These are phyloP conservation scores for Adenanthera pavonina DNA, from an alignment of 306 rosid genomes.

Conservation along the genomic window DNA sequence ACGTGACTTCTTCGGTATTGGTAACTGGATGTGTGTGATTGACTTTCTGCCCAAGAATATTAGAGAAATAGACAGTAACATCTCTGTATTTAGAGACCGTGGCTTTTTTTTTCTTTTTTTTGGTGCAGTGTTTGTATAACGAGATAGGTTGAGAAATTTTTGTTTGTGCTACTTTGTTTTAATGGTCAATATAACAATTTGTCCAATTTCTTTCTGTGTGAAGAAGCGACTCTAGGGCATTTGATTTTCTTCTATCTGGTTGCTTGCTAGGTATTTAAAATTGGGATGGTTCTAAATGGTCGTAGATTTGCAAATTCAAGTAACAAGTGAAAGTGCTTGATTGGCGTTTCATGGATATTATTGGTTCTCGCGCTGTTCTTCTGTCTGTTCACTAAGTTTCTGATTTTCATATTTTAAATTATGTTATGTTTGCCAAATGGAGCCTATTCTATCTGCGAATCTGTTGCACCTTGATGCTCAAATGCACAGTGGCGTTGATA, in stretches of 20 bases:
- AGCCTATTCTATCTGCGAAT: neutral
- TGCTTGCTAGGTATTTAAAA: neutral
- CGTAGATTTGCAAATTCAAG: slow-evolving; percentile 14
- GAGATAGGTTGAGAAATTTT: slow-evolving; percentile 19
- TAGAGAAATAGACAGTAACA: neutral
- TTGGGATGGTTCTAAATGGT: slow-evolving; percentile 22
- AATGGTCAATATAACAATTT: neutral
- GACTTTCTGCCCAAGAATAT: slow-evolving; percentile 8
- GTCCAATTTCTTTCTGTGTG: neutral
- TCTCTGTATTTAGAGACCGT: neutral
- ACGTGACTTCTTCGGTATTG: neutral
- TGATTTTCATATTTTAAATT: slow-evolving; percentile 7
- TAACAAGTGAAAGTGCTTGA: neutral
- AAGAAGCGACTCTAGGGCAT: slow-evolving; percentile 18
- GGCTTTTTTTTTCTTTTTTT: slow-evolving; percentile 20
- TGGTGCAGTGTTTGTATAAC: slow-evolving; percentile 2
- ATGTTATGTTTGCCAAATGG: neutral
- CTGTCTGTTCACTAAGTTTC: neutral
- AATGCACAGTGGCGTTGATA: neutral
- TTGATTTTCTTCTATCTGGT: slow-evolving; percentile 5
- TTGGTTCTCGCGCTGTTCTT: neutral
- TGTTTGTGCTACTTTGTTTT: neutral
- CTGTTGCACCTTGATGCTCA: neutral
- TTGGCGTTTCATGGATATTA: slow-evolving; percentile 9
- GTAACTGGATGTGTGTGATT: slow-evolving; percentile 8